phyloP scores from a whole-genome alignment of 441 rosid species.

The Bocquillonia castaneifolia region DNA sequence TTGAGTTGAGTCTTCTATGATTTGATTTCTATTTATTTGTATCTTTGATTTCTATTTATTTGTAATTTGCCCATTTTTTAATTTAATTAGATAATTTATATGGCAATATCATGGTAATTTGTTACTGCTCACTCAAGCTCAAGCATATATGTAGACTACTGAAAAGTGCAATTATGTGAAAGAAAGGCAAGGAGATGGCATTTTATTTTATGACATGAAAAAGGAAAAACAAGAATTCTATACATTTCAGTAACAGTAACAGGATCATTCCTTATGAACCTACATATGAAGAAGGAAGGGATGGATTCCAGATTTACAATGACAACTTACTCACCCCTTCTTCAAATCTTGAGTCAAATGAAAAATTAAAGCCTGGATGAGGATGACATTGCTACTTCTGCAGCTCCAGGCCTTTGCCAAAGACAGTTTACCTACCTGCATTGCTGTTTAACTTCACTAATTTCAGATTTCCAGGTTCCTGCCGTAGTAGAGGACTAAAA shows the following conservation, averaged over 20 bases:
- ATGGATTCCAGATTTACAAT: background rate
- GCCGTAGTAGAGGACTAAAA: background rate
- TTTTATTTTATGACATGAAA: background rate
- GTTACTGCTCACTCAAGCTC: too few species aligned
- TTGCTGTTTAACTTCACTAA: conserved; percentile 12
- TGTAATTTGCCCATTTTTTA: too few species aligned
- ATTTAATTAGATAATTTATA: too few species aligned
- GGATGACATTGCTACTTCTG: too few species aligned
- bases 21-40: too few species aligned
- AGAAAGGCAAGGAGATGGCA: background rate
- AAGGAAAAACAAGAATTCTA: background rate
- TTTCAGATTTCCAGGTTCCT: conserved; percentile 13
- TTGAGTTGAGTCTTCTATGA: background rate
- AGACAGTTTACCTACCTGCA: background rate
- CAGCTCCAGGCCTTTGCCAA: too few species aligned
- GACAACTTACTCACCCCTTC: too few species aligned
- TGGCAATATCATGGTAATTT: too few species aligned
- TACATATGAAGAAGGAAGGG: background rate
- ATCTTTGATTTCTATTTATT: too few species aligned
- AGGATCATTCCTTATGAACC: background rate
- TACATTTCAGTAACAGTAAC: conserved; percentile 17
- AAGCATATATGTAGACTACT: background rate
- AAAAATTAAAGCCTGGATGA: too few species aligned
- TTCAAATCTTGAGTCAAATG: too few species aligned
- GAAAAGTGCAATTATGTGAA: background rate